Evolutionary conservation across 108 stramenopile species (phyloP), one percentile per base, ranked within the genome.

Genomic region (Skeletonema marinoi): DNA sequence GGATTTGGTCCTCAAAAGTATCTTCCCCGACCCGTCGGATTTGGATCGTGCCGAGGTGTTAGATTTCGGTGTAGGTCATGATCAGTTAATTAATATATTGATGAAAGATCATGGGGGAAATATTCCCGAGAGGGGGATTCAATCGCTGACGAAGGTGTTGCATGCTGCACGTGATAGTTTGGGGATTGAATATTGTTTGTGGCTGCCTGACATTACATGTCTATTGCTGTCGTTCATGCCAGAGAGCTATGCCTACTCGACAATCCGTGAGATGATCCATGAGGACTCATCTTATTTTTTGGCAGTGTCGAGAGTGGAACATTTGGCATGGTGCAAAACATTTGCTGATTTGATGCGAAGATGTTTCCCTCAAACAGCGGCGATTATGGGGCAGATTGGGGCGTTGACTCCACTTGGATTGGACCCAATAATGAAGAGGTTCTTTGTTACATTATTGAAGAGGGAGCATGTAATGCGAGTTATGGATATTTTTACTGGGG

Each of bases 311-410:
- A 68, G 73, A 44, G 60, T 78, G 21, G 88, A 95, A 80, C 84
- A 95, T 77, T 81, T 85, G 10, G 88, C 88, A 4, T 88, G 74
- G 74, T 76, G 83, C 50, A 85, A 80, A 46, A 88, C 89, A 41
- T 95, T 95, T 87, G 66, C 77, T 11, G 89, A 90, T 70, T 68
- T 95, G 42, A 79, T 95, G 87, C 75, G 62, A 17, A 77, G 73
- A 63, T 78, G 72, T 58, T 83, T 83, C 29, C 78, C 82, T 16
- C 78, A 83, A 80, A 83, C 82, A 32, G 74, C 60, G 9, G 3
- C 10, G 32, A 74, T 70, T 12, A 83, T 83, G 75, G 81, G 78
- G 42, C 74, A 83, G n/a, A 83, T 73, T 44, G 78, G 82, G 17
- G 82, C 82, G 30, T 46, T 80, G 33, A 75, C 78, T n/a, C 78